phyloP scores from a whole-genome alignment of 2,329 filamentous ascomycete species.

The Colletotrichum tamarilloi region DNA sequence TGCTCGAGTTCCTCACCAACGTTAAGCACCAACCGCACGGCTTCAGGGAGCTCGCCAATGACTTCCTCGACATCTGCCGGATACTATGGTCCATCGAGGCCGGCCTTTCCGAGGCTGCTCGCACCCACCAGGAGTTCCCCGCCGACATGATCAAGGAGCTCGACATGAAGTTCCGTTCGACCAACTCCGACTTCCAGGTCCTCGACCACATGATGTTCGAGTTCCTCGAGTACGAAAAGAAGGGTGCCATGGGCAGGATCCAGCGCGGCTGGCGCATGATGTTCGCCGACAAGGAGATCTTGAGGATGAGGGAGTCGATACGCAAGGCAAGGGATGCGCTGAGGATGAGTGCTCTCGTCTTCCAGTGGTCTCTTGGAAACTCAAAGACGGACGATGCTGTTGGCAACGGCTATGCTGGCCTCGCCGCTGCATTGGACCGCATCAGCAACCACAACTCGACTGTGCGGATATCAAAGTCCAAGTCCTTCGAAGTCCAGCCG shows the following conservation, averaged over 20 bases:
- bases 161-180: conserved; percentile 70
- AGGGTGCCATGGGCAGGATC: conserved; percentile 68
- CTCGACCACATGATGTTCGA: conserved; percentile 72
- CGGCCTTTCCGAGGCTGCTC: conserved; percentile 66
- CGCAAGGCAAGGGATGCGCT: conserved; percentile 69
- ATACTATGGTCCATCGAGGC: conserved; percentile 76
- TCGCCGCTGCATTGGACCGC: conserved; percentile 72
- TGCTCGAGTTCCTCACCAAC: conserved; percentile 72
- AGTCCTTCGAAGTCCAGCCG: conserved; percentile 41
- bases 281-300: conserved; percentile 70
- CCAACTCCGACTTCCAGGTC: conserved; percentile 70
- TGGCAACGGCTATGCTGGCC: conserved; percentile 75
- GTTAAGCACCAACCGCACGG: conserved; percentile 65
- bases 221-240: conserved; percentile 71
- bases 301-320: conserved; percentile 68
- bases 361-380: conserved; percentile 73
- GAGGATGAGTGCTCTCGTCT: conserved; percentile 71
- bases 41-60: conserved; percentile 69
- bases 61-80: conserved; percentile 75
- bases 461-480: conserved; percentile 42
- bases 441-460: conserved; percentile 48
- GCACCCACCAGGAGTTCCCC: conserved; percentile 64
- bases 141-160: conserved; percentile 72
- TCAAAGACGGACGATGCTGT: conserved; percentile 68
- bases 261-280: conserved; percentile 72